Base-by-base conservation (phyloP, 2,329 filamentous ascomycete genomes). In the Trichoderma sp. region DNA sequence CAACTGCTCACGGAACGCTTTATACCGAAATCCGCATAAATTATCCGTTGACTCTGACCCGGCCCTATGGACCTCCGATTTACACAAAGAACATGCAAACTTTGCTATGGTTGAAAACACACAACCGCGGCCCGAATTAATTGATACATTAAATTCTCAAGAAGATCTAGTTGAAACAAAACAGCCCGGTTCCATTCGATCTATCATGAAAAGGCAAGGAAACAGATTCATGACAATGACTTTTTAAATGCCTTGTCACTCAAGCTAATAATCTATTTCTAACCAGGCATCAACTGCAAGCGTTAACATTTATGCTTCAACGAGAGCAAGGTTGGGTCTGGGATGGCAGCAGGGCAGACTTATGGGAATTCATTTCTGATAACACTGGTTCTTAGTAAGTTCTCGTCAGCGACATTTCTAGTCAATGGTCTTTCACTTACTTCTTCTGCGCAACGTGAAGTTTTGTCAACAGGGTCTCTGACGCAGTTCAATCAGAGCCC, bases 261-360 rank as follows among this genome's bases (percentile, higher is more conserved):
- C 29, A 12, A 27, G 50, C 39, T 58, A 64, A 64, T 27, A 9
- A 17, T 0, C 2, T 12, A 22, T 9, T 15, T 25, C 6, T 58
- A 19, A 17, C 19, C 7, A 82, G 81, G 5, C 80, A 83, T 59
- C 82, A 83, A 52, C 79, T 78, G 45, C 78, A 82, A 58, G 81
- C 81, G 0, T 70, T 84, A 1, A 79, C 78, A 0, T 83, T 83
- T 58, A 80, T 83, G 80, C 61, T 77, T 0, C 72, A 70, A 2
- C 72, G 80, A 17, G 81, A 83, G 58, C 63, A 60, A 0, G 80
- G 79, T 0, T 81, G 80, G 80, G 69, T 66, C 0, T 76, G 78
- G 17, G 61, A 76, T 17, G 68, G 70, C 0, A 39, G 50, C 0
- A 48, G 67, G 4, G 67, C 70, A 3, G 80, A 80, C 48, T 57